These are phyloP conservation scores for Anisodus tanguticus DNA, from an alignment of 257 asterid species.

Conservation along the genomic window DNA sequence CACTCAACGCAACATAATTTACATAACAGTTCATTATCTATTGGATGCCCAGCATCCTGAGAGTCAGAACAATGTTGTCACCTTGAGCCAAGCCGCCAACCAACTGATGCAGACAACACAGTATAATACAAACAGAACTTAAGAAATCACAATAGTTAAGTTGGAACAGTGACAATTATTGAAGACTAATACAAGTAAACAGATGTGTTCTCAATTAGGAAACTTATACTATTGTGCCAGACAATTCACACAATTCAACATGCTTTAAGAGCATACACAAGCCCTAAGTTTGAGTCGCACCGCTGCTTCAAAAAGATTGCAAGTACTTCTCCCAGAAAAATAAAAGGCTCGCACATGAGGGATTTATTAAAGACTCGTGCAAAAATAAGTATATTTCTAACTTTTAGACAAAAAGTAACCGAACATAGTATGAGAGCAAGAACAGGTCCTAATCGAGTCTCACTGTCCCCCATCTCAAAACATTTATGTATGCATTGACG, in stretches of 20 bases:
- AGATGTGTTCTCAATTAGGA: not conserved
- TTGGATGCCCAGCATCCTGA: not conserved
- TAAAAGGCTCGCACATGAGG: not conserved
- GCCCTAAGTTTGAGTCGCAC: not conserved
- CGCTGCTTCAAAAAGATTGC: not conserved
- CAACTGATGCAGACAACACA: not conserved
- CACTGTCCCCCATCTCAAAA: conserved; percentile 7
- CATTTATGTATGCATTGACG: not conserved
- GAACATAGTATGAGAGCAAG: not conserved
- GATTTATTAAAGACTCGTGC: not conserved
- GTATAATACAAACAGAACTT: not conserved
- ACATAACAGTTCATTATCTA: not conserved
- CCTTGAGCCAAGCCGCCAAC: not conserved
- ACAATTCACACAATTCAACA: conserved; percentile 8
- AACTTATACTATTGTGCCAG: not conserved
- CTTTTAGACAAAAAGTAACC: not conserved
- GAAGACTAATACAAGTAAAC: not conserved
- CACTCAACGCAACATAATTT: not conserved
- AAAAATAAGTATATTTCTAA: not conserved
- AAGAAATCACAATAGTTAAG: not conserved
- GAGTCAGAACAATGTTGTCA: not conserved
- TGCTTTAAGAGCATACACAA: not conserved
- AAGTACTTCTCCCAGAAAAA: not conserved
- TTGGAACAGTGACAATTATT: not conserved
- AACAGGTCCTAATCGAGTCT: not conserved